Percentiles rank a stretch among this genome's conserved stretches.
Evolutionary conservation across 1,284 basidiomycete species (phyloP).

Genomic region (Naganishia albida): DNA sequence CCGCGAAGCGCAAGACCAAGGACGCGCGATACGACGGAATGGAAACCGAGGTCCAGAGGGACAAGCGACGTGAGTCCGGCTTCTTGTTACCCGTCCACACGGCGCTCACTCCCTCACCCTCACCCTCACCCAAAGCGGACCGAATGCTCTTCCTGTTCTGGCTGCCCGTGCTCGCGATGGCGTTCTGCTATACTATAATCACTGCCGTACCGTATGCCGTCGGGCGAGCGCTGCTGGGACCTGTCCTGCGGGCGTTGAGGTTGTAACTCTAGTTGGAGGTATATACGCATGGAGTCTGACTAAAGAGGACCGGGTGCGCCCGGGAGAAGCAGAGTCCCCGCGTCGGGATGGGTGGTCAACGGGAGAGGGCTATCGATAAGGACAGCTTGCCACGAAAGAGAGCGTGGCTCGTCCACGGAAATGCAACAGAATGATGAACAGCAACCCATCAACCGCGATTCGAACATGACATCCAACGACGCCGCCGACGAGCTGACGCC

Average conservation of each 20-base stretch:
- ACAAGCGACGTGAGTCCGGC: constrained; percentile 63
- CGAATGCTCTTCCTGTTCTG: constrained; percentile 91
- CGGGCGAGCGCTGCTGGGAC: constrained; percentile 27
- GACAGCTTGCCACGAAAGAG: too few species aligned
- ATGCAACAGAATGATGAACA: constrained; percentile 1
- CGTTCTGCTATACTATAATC: constrained; percentile 36
- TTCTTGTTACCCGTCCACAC: constrained; percentile 31
- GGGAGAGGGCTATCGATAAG: not conserved
- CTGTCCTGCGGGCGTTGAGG: constrained; percentile 19
- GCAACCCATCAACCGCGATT: not conserved
- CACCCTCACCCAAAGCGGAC: constrained; percentile 77
- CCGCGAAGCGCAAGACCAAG: constrained; percentile 27
- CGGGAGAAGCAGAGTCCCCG: not conserved
- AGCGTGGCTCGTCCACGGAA: not conserved
- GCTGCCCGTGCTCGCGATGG: constrained; percentile 72
- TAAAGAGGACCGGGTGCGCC: not conserved
- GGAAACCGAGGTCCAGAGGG: constrained; percentile 14
- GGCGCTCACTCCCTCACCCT: constrained; percentile 21
- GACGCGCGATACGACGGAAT: constrained; percentile 13
- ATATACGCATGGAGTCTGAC: not conserved
- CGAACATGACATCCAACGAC: not conserved
- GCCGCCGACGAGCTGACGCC: not conserved
- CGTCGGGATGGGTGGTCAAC: too few species aligned
- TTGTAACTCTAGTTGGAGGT: not conserved
- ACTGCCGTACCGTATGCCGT: constrained; percentile 30